Evolutionary conservation across 2,329 filamentous ascomycete species (phyloP), one percentile per base, ranked within the genome.

Genomic region (Colletotrichum higginsianum): DNA sequence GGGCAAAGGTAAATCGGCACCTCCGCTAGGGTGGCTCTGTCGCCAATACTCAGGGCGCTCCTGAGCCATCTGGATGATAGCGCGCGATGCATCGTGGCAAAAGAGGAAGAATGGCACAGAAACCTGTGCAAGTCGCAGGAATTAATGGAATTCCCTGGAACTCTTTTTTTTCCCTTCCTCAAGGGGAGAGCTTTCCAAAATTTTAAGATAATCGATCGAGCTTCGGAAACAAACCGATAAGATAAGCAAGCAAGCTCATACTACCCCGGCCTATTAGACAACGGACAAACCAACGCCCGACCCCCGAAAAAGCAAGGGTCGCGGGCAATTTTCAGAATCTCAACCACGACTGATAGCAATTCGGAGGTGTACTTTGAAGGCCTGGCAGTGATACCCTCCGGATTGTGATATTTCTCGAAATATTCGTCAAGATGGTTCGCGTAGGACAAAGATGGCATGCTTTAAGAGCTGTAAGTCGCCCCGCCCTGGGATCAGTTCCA

Each of bases 381-480:
- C 21, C 26, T 26, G 35, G 63, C 52, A 56, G 50, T 60, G 56
- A 56, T 56, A 44, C 49, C 49, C 58, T 62, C 65, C 53, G 35
- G 65, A 40, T 58, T 58, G 63, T 60, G 21, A 38, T 53, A 46
- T 30, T 47, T 62, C 64, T 47, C 44, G 61, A 61, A 49, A 56
- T 26, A 44, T 65, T 62, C 52, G 68, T 76, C 77, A 81, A 76
- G 68, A 90, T 89, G 88, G 85, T 86, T 63, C 84, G 73, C 47
- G 71, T 75, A 67, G 70, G 66, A 47, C 68, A 73, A 83, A 92
- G 94, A 77, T 91, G 94, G 88, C 90, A 92, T 80, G 90, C 90
- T 83, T 85, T 97, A 80, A 91, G 90, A 81, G 86, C 88, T 82
- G 93, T 94, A 87, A 82, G 90, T 86, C 71, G 13, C 7, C 11